Base-by-base conservation (phyloP, 2,329 filamentous ascomycete species). In the Xylaria sp. region DNA sequence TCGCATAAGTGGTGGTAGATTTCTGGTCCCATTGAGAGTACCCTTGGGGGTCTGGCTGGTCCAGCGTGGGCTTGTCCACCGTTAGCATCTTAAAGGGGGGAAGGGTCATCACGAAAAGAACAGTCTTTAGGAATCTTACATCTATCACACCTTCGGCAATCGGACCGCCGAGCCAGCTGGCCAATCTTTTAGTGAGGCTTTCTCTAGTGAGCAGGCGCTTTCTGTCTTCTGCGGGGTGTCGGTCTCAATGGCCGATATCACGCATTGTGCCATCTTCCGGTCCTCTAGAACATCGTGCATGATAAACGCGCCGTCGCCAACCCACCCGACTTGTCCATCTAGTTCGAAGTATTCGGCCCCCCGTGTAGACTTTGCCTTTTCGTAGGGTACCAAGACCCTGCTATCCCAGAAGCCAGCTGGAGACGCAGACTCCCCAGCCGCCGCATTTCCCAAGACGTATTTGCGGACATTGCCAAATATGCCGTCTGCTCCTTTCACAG, bases 401-500 rank as follows among this genome's bases (percentile, higher is more conserved):
- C 52, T 26, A 11, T 50, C 52, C 52, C 47, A 54, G 13, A 44
- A 47, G 3, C 52, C 46, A 11, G 26, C 39, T 4, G 48, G 47
- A 7, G 57, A 46, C 8, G 47, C 52, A 16, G 46, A n/a, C 21
- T 40, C 38, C 17, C 45, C 41, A 11, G 37, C 41, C 2, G 26
- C 26, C 1, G 48, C 11, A 16, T 16, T 17, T 16, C 16, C 20
- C 1, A 63, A 11, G 4, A 64, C 52, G 17, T 62, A 20, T 4
- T 47, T 29, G 2, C 61, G 55, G 4, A 62, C 49, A 1, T 16
- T 24, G 47, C 61, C 56, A 39, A 57, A 60, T 2, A 63, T 52
- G n/a, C 59, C 61, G 19, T 63, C 61, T 4, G 61, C 57, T 4
- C 59, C 59, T 9, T 62, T 62, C 2, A 63, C 53, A 2, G 43